Evolutionary conservation across 768 basidiomycete species (phyloP).

Genomic region (Fistulinella prunicolor): DNA sequence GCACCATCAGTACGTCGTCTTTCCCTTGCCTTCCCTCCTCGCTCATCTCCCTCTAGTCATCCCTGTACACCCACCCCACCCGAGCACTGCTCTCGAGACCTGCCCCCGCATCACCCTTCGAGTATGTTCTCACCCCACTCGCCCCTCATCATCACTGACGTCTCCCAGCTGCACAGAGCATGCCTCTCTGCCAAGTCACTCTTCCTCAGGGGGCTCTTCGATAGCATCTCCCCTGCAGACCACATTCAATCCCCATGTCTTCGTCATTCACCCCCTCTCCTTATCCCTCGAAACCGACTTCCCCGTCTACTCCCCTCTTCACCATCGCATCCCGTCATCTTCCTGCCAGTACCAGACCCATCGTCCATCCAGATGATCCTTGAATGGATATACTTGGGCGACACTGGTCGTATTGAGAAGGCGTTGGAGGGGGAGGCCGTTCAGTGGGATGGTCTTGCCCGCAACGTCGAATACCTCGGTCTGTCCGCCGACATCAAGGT

Average conservation of each 20-base stretch:
- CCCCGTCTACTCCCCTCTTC: conserved; percentile 65
- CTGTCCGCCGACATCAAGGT: conserved; percentile 73
- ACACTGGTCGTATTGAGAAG: conserved; percentile 59
- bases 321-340: conserved; percentile 64
- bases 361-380: conserved; percentile 67
- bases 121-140: conserved; percentile 37
- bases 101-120: conserved; percentile 58
- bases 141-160: conserved; percentile 6
- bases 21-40: background rate
- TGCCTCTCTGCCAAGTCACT: conserved; percentile 81
- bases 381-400: conserved; percentile 83
- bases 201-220: conserved; percentile 68
- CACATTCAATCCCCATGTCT: conserved; percentile 41
- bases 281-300: conserved; percentile 47
- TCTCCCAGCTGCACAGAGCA: conserved; percentile 67
- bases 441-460: conserved; percentile 83
- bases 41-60: conserved; percentile 35
- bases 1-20: conserved; percentile 60
- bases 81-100: conserved; percentile 47
- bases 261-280: conserved; percentile 27
- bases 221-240: conserved; percentile 60
- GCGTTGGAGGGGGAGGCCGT: conserved; percentile 64
- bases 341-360: conserved; percentile 73
- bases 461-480: conserved; percentile 87
- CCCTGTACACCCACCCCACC: no score